Conservation (phyloP, 1,284 basidiomycete species). For the Ceratobasidium sp. region DNA sequence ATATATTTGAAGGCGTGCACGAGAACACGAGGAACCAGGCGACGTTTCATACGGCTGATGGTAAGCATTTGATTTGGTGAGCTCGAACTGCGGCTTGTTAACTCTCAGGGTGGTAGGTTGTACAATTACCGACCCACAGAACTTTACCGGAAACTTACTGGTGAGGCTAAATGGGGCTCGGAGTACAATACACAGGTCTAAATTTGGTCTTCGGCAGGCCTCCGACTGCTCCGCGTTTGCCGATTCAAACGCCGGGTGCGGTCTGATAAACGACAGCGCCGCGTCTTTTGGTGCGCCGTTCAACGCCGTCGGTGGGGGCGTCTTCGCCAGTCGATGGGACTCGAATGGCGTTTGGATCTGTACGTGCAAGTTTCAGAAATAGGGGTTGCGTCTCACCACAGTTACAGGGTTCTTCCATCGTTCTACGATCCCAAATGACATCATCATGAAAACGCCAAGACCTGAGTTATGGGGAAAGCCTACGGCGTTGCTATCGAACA, state of each 20-base stretch:
- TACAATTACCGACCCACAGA: constrained; percentile 31
- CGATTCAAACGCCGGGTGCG: constrained; percentile 66
- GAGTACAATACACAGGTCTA: not conserved
- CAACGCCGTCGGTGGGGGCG: constrained; percentile 76
- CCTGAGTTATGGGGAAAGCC: constrained; percentile 71
- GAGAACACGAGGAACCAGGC: constrained; percentile 43
- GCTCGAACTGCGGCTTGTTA: not conserved
- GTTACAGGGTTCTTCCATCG: constrained; percentile 75
- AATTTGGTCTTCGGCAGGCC: not conserved
- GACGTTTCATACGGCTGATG: constrained; percentile 44
- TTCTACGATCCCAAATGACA: constrained; percentile 73
- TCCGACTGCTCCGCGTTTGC: constrained; percentile 60
- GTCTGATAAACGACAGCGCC: constrained; percentile 72
- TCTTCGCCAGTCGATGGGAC: constrained; percentile 83
- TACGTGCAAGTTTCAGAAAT: constrained; percentile 54
- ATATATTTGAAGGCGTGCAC: constrained; percentile 45
- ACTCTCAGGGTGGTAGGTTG: constrained; percentile 13
- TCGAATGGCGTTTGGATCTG: constrained; percentile 75
- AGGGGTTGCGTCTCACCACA: constrained; percentile 15
- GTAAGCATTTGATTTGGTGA: constrained; percentile 48
- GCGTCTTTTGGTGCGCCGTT: constrained; percentile 78
- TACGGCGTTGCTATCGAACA: constrained; percentile 67
- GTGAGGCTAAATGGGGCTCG: not conserved
- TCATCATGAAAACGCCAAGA: constrained; percentile 63
- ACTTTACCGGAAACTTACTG: constrained; percentile 38